Conservation (phyloP, 2,329 filamentous ascomycete species). For the Colletotrichum lentis region DNA sequence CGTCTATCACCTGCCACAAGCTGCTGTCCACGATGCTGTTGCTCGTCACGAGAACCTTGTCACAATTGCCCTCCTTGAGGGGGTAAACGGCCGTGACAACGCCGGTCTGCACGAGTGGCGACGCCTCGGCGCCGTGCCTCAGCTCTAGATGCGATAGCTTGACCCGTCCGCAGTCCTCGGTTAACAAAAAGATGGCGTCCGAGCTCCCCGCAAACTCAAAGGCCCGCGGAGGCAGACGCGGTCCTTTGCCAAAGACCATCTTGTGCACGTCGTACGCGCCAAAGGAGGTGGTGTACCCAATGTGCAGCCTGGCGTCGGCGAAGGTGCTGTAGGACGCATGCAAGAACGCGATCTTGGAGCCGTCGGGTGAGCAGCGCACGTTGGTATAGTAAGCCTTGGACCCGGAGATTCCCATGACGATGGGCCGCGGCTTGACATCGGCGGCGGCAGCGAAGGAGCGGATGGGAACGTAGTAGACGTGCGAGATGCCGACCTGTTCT, state of each 20-base stretch:
- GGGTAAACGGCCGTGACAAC: conserved; percentile 44
- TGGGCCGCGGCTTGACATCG: conserved; percentile 39
- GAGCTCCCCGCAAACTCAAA: conserved; percentile 50
- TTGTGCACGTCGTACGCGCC: conserved; percentile 44
- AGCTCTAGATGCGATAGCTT: conserved; percentile 48
- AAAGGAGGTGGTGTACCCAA: conserved; percentile 44
- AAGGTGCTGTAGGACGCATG: conserved; percentile 41
- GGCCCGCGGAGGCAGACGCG: conserved; percentile 43
- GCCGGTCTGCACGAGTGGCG: conserved; percentile 42
- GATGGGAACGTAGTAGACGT: conserved; percentile 48
- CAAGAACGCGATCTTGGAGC: conserved; percentile 48
- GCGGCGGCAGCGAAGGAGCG: conserved; percentile 44
- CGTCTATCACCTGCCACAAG: conserved; percentile 49
- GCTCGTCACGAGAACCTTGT: conserved; percentile 49
- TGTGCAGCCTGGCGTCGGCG: conserved; percentile 44
- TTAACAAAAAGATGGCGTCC: conserved; percentile 47
- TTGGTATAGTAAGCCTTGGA: conserved; percentile 37
- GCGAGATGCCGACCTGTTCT: conserved; percentile 15
- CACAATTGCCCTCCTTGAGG: conserved; percentile 41
- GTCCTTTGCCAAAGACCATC: conserved; percentile 42
- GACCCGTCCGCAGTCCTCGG: conserved; percentile 46
- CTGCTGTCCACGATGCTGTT: conserved; percentile 51
- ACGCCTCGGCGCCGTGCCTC: conserved; percentile 42
- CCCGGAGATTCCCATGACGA: conserved; percentile 39
- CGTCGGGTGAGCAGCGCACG: conserved; percentile 51